A percentile compares a stretch with the other conserved stretches of the same genome.
Evolutionary conservation across 176 grass and related monocot species (phyloP).

Genomic region (Guadua angustifolia): DNA sequence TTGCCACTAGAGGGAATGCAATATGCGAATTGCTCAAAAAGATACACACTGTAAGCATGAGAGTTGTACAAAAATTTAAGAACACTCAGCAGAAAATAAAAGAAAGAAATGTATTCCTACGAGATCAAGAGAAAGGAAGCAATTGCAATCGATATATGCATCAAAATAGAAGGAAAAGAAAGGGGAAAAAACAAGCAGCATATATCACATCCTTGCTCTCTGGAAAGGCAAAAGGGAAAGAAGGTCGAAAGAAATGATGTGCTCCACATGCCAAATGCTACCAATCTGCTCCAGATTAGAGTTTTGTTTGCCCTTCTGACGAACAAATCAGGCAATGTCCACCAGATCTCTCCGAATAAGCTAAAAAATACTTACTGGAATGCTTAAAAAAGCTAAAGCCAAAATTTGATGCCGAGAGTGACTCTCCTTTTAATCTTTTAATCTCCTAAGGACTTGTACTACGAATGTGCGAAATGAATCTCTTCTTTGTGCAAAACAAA

Average conservation of each 20-base stretch:
- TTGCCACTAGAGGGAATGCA: neutral
- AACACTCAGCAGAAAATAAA: neutral
- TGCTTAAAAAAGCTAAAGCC: constrained; percentile 1
- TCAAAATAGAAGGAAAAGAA: neutral
- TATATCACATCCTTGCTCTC: constrained; percentile 35
- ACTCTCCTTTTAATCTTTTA: neutral
- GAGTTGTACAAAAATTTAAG: neutral
- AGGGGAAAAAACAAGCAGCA: neutral
- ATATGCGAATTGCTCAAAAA: neutral
- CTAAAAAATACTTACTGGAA: neutral
- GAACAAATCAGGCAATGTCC: neutral
- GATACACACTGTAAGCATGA: neutral
- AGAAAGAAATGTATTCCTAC: neutral
- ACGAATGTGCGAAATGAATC: neutral
- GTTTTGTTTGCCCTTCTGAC: neutral
- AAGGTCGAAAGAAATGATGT: neutral
- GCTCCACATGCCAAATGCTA: constrained; percentile 15
- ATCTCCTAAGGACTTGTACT: too few species aligned
- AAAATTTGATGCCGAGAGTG: neutral
- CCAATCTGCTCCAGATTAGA: neutral
- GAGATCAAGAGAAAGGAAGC: neutral
- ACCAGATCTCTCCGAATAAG: constrained; percentile 52
- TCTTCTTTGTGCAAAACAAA: constrained; percentile 5
- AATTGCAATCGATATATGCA: neutral
- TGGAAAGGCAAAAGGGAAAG: neutral